Percentiles rank a stretch among this genome's conserved stretches.
Evolutionary conservation across 306 rosid genomes (phyloP).

Genomic region (Sicyos baderoa): DNA sequence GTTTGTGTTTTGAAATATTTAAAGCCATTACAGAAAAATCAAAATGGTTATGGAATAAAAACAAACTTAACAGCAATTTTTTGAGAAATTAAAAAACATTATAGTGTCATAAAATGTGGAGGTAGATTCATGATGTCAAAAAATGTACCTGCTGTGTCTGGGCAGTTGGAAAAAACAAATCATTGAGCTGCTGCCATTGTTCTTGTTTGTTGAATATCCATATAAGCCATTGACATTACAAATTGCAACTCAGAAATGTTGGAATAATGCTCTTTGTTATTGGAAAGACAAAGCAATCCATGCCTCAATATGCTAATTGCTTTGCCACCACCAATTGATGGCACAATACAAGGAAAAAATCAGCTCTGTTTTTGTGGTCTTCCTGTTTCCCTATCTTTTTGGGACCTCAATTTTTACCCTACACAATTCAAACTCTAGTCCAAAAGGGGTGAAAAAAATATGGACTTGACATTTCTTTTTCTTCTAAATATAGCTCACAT

Average conservation of each 20-base stretch:
- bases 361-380: background rate
- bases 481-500: background rate
- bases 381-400: conserved; percentile 9
- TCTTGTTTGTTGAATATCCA: background rate
- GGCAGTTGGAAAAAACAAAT: background rate
- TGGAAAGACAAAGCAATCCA: background rate
- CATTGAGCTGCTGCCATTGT: background rate
- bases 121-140: background rate
- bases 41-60: too few species aligned
- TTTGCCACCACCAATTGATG: background rate
- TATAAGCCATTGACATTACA: background rate
- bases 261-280: background rate
- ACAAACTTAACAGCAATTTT: too few species aligned
- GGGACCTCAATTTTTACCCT: background rate
- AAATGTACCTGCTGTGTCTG: background rate
- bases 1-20: too few species aligned
- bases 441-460: background rate
- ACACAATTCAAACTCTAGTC: background rate
- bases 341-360: background rate
- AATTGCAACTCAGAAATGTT: background rate
- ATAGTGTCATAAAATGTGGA: background rate
- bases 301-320: background rate
- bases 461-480: too few species aligned
- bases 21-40: too few species aligned
- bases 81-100: too few species aligned